Conservation (phyloP, 495 filamentous ascomycete species). For the Neurospora sp. region DNA sequence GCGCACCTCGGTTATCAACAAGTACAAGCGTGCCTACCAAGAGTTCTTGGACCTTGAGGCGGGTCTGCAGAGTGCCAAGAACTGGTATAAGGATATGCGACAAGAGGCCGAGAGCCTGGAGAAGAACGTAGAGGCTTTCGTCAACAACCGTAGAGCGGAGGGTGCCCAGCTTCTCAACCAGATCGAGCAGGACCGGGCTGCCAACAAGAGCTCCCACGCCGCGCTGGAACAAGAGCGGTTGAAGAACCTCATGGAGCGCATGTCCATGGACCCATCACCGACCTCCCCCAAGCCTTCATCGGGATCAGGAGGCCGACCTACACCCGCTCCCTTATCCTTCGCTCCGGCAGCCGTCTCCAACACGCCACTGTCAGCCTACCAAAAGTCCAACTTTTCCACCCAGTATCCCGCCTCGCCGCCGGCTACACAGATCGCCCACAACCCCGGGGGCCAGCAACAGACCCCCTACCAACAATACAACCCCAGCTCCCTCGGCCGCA, state of each 20-base stretch:
- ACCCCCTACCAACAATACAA: slow-evolving; percentile 35
- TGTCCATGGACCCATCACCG: slow-evolving; percentile 61
- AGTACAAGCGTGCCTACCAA: slow-evolving; percentile 86
- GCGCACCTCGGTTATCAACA: slow-evolving; percentile 67
- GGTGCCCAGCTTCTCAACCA: slow-evolving; percentile 79
- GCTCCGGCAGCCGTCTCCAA: slow-evolving; percentile 5
- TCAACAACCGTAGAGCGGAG: slow-evolving; percentile 86
- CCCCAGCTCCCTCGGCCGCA: slow-evolving; percentile 38
- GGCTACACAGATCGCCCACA: slow-evolving; percentile 30
- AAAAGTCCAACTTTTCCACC: slow-evolving; percentile 34
- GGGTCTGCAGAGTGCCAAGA: slow-evolving; percentile 74
- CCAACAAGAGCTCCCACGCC: slow-evolving; percentile 60
- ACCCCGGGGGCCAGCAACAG: slow-evolving; percentile 21
- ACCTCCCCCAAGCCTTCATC: slow-evolving; percentile 30
- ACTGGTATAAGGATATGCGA: slow-evolving; percentile 91
- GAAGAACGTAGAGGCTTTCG: slow-evolving; percentile 94
- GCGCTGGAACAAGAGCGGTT: slow-evolving; percentile 79
- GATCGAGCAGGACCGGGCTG: slow-evolving; percentile 72
- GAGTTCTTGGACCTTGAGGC: slow-evolving; percentile 85
- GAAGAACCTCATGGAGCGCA: slow-evolving; percentile 85
- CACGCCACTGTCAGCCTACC: slow-evolving; percentile 31
- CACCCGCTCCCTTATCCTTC: slow-evolving; percentile 33
- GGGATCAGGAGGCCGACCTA: slow-evolving; percentile 23
- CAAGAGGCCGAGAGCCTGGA: slow-evolving; percentile 90
- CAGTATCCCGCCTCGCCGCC: slow-evolving; percentile 45